Evolutionary conservation across 2,329 filamentous ascomycete species (phyloP), one percentile per base, ranked within the genome.

Genomic region (Paecilomyces sp.): DNA sequence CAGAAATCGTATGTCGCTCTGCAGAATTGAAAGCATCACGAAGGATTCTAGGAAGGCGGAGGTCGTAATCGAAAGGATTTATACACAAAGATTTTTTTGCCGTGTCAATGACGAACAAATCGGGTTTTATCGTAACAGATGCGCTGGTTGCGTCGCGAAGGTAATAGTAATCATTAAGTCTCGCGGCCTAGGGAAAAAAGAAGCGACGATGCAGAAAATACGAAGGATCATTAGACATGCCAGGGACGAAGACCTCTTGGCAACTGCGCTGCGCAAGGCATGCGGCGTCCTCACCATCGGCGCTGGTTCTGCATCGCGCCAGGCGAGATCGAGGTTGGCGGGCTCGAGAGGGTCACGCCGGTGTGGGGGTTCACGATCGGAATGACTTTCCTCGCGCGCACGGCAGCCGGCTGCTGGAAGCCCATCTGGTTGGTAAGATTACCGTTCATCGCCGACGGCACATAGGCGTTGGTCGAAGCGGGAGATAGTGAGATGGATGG

Each of bases 281-380:
- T 51, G 64, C 60, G 55, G 58, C 47, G 60, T 55, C 58, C 61
- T 76, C 67, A 77, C 74, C 75, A 77, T 66, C 75, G 74, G 62
- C 74, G 75, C 64, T 76, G 74, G 62, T 71, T 68, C 79, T 87
- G 85, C 80, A 85, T 83, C 78, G 85, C 82, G 72, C 80, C 83
- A 61, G 86, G 85, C 59, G 85, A 87, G 70, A 88, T 83, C 65
- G 84, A 86, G 63, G 88, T 88, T 28, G 93, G 91, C 66, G 93
- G 93, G 80, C 91, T 96, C 59, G 91, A 88, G 81, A 97, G 88
- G 71, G 86, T 85, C 75, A 92, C 87, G 71, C 94, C 92, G 60
- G 93, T 97, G 67, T 85, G 90, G 58, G 94, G 94, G 82, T 99
- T 96, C 77, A 97, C 91, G 74, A 99, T 99, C 61, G 93, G 93